Evolutionary conservation across 2,329 filamentous ascomycete species (phyloP), one percentile per base, ranked within the genome.

Genomic region (Westerdykella ornata): DNA sequence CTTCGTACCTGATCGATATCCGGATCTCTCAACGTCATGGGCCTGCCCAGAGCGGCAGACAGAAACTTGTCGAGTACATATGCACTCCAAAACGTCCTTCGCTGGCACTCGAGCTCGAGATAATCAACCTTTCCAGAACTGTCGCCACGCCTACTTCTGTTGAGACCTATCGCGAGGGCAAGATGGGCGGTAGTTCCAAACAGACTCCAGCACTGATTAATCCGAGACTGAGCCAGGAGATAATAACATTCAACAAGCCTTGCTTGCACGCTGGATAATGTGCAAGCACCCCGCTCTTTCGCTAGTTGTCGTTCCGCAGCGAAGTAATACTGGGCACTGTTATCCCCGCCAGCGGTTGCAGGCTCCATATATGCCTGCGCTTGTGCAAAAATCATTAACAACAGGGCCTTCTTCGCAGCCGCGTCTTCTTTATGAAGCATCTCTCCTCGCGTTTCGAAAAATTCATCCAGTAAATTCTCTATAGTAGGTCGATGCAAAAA

Each of bases 41-140:
- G 80, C 5, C 80, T 68, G 0, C 80, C 80, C 20, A 82, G 73
- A 14, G 81, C 75, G n/a, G 80, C 76, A 17, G 77, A 76, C 1
- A 83, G 63, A 42, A 82, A 82, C 38, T 76, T 79, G 53, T 84
- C 79, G 1, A 82, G 61, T 1, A 74, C 76, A 51, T 82, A 83
- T 0, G 76, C 73, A 3, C 73, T 73, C 80, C 80, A 82, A 39
- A 84, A 82, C 0, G 78, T 71, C 6, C 79, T 67, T 42, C 75
- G 75, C 1, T 75, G 69, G 32, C 76, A 74, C 44, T 82, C 76
- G 0, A 62, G 59, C 3, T 69, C 58, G 7, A 74, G 67, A 35
- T 73, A 72, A 44, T 76, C 70, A 1, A 63, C 47, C 7, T 53
- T 60, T 1, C 49, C 56, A 15, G 62, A 54, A 18, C 42, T 49